These are phyloP conservation scores for Colletotrichum sp. DNA, from an alignment of 2,329 filamentous ascomycete species.

Conservation along the genomic window DNA sequence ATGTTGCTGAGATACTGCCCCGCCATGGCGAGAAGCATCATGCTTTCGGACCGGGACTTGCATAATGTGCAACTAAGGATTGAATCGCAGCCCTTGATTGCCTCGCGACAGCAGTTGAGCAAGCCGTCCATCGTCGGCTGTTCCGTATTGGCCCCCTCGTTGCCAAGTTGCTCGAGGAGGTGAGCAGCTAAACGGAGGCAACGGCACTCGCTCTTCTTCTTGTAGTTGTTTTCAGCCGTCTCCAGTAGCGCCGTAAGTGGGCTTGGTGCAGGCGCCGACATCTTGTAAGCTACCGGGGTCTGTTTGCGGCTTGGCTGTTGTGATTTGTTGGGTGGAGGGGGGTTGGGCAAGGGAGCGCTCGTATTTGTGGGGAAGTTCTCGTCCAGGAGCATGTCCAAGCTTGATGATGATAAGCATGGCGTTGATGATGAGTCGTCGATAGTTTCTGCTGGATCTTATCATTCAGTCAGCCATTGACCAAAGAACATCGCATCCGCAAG, in stretches of 20 bases:
- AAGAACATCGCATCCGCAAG: neutral
- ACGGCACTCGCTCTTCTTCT: neutral
- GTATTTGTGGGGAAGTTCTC: neutral
- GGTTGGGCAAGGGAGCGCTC: neutral
- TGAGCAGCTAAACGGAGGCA: neutral
- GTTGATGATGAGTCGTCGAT: neutral
- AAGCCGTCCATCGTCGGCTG: neutral
- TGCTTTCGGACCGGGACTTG: neutral
- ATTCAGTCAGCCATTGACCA: too few relatives aligned
- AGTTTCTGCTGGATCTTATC: neutral
- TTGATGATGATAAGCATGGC: neutral
- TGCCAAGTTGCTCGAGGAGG: neutral
- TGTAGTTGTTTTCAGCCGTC: neutral
- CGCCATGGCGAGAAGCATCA: slow-evolving; percentile 8
- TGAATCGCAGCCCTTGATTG: neutral
- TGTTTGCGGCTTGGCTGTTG: neutral
- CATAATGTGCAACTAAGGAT: neutral
- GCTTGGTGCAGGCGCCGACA: neutral
- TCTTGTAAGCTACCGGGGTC: neutral
- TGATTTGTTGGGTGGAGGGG: neutral
- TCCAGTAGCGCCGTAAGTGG: neutral
- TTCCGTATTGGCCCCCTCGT: neutral
- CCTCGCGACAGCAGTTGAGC: neutral
- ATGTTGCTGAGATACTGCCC: slow-evolving; percentile 1
- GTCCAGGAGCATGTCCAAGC: neutral